Evolutionary conservation across 2,329 filamentous ascomycete genomes (phyloP).

Genomic region (Fusarium mexicanum): DNA sequence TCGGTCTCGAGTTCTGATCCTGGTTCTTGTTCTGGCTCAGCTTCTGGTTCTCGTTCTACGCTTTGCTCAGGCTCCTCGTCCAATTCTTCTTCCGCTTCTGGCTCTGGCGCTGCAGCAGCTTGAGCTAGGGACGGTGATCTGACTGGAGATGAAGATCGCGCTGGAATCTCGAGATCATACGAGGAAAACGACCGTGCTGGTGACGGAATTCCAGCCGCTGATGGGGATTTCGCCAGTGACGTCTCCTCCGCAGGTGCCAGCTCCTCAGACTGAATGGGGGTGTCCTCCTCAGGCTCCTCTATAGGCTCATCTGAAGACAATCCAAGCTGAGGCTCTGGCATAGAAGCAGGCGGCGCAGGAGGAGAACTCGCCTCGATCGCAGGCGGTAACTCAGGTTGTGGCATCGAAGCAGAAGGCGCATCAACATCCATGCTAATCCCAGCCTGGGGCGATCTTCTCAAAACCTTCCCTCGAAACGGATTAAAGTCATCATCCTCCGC

Average conservation of each 20-base stretch:
- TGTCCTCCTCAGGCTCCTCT: background rate
- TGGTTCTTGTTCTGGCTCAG: background rate
- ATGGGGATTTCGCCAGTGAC: background rate
- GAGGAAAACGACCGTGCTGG: constrained; percentile 14
- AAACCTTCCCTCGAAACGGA: constrained; percentile 44
- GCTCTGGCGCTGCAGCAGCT: background rate
- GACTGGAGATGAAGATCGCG: background rate
- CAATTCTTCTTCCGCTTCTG: background rate
- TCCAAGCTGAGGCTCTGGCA: constrained; percentile 4
- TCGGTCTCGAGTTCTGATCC: background rate
- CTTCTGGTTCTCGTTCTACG: background rate
- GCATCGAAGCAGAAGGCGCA: constrained; percentile 27
- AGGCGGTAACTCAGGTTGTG: constrained; percentile 17
- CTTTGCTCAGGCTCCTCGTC: background rate
- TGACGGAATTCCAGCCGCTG: constrained; percentile 1
- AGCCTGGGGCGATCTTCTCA: constrained; percentile 46
- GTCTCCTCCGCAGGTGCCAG: background rate
- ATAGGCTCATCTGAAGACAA: background rate
- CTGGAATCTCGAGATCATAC: background rate
- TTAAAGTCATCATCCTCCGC: constrained; percentile 43
- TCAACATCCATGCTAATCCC: constrained; percentile 27
- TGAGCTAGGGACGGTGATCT: background rate
- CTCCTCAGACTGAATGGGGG: background rate
- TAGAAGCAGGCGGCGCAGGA: constrained; percentile 14
- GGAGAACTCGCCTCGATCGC: constrained; percentile 2